phyloP scores from a whole-genome alignment of 106 monocot genomes.

The Acorus gramineus region DNA sequence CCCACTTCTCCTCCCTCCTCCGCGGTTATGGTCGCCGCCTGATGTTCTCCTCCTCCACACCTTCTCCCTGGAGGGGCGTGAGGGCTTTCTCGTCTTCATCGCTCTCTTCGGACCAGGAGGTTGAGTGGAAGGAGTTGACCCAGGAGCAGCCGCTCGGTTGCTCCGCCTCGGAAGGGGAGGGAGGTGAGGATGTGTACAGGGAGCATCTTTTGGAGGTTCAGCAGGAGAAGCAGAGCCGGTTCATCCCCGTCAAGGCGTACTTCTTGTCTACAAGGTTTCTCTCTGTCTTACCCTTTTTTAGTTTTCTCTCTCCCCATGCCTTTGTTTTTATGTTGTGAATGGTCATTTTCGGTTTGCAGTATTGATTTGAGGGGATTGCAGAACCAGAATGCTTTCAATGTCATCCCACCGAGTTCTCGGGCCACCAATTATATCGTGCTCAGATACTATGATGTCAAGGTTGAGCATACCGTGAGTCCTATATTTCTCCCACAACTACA shows the following conservation, averaged over 20 bases:
- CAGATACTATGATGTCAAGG: conserved; percentile 69
- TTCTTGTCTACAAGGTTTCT: conserved; percentile 72
- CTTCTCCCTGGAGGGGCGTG: neutral
- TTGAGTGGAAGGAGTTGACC: conserved; percentile 29
- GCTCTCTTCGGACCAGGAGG: conserved; percentile 20
- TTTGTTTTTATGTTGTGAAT: neutral
- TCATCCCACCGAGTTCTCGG: conserved; percentile 78
- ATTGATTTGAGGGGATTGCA: conserved; percentile 91
- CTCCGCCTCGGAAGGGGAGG: conserved; percentile 38
- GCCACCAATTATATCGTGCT: conserved; percentile 90
- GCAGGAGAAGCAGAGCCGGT: conserved; percentile 82
- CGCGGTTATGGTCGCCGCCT: neutral
- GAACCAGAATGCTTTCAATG: conserved; percentile 86
- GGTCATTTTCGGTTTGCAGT: conserved; percentile 21
- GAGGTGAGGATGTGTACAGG: conserved; percentile 43
- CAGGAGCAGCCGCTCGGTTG: conserved; percentile 4
- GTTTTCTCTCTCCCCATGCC: neutral
- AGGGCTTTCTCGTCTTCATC: conserved; percentile 15
- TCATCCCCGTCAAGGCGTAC: conserved; percentile 86
- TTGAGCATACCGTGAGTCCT: conserved; percentile 20
- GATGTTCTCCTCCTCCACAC: neutral
- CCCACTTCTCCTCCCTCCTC: neutral
- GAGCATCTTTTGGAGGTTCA: conserved; percentile 67
- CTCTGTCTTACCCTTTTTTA: neutral
- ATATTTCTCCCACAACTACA: neutral